phyloP scores from a whole-genome alignment of 352 stramenopile species.

The Pythium myriotylum region DNA sequence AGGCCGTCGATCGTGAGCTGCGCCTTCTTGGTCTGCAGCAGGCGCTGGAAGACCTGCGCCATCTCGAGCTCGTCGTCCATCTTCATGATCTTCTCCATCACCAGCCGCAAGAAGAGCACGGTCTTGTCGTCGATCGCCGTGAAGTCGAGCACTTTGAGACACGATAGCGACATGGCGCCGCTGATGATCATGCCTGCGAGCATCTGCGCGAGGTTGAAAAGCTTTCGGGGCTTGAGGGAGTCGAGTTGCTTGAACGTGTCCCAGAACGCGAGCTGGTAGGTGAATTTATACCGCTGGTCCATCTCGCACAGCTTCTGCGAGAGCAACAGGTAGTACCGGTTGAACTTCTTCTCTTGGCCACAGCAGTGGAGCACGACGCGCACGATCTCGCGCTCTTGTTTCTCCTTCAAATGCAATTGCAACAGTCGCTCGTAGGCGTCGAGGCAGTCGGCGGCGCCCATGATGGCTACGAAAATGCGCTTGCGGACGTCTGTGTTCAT shows the following conservation, averaged over 20 bases:
- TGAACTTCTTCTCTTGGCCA: slow-evolving; percentile 88
- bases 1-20: slow-evolving; percentile 78
- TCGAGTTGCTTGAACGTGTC: slow-evolving; percentile 95
- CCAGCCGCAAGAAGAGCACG: slow-evolving; percentile 89
- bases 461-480: slow-evolving; percentile 97
- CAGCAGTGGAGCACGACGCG: slow-evolving; percentile 95
- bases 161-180: slow-evolving; percentile 73
- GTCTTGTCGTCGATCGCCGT: slow-evolving; percentile 84
- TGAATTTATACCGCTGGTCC: slow-evolving; percentile 95
- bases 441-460: slow-evolving; percentile 94
- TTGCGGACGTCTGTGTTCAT: slow-evolving; percentile 97
- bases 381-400: slow-evolving; percentile 93
- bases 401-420: slow-evolving; percentile 89
- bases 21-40: slow-evolving; percentile 82
- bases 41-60: slow-evolving; percentile 69
- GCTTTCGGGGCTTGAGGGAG: slow-evolving; percentile 78
- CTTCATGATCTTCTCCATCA: slow-evolving; percentile 75
- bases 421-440: slow-evolving; percentile 96
- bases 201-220: slow-evolving; percentile 91
- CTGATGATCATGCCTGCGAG: slow-evolving; percentile 74
- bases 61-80: slow-evolving; percentile 68
- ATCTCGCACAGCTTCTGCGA: slow-evolving; percentile 93
- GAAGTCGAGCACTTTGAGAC: slow-evolving; percentile 93
- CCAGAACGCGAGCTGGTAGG: slow-evolving; percentile 96
- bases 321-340: slow-evolving; percentile 95